Evolutionary conservation across 1,284 basidiomycete genomes (phyloP), one percentile per base, ranked within the genome.

Genomic region (Apiotrichum porosum): DNA sequence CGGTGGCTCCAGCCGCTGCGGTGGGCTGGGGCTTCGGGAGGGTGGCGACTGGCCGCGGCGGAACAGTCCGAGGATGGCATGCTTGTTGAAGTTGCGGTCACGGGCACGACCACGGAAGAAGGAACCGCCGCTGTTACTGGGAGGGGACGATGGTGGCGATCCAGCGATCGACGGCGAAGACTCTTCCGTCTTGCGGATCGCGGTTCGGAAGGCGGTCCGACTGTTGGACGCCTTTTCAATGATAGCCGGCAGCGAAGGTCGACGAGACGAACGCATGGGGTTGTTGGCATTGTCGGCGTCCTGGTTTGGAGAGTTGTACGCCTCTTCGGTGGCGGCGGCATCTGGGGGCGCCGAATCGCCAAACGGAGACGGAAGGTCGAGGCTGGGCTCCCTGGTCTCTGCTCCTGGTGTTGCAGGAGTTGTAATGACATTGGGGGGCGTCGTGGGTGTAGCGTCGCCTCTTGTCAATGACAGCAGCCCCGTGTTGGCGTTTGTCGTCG

Each of bases 231-330:
- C 71, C 47, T 62, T 66, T 43, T 75, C 73, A 10, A 73, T 44
- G 44, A 75, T 75, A 21, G 71, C 69, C 0, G 73, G 73, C 0
- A 73, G 54, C 15, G 70, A 70, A 1, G 72, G 73, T 13, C 73
- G 62, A 13, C 68, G 61, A 2, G 68, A 68, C 0, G 64, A 58
- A 10, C 28, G 35, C 3, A 35, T 37, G 9, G 31, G 32, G 6
- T 39, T 39, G 15, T 22, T 35, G 3, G 3, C 6, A 18, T 23
- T 31, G 4, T 42, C 41, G 22, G 17, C 17, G 3, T 42, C 40
- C 26, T n/a, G n/a, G n/a, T n/a, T n/a, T n/a, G n/a, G n/a, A n/a
- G n/a, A n/a, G n/a, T n/a, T n/a, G n/a, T n/a, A n/a, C n/a, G n/a
- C n/a, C n/a, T n/a, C n/a, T n/a, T n/a, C n/a, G n/a, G n/a, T n/a